Percentiles rank a stretch among this genome's conserved stretches.
Evolutionary conservation across 768 basidiomycete species (phyloP).

Genomic region (Cystobasidium ongulense): DNA sequence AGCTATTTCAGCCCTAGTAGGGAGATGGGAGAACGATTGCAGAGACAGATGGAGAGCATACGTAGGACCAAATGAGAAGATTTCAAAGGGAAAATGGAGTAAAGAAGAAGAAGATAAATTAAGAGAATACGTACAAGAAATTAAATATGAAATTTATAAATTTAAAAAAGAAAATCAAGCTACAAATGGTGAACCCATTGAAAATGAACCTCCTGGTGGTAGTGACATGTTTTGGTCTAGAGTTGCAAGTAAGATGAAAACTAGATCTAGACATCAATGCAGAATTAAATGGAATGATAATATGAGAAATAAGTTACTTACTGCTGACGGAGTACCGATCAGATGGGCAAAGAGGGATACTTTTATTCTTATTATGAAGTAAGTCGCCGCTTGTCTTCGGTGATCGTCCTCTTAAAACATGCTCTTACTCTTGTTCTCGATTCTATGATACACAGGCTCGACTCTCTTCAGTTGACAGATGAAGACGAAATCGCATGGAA

Average conservation of each 20-base stretch:
- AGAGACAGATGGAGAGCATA: constrained; percentile 24
- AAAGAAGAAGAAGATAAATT: constrained; percentile 22
- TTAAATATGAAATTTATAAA: background rate
- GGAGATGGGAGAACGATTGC: constrained; percentile 19
- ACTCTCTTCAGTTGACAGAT: background rate
- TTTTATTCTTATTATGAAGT: constrained; percentile 28
- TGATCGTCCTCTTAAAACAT: background rate
- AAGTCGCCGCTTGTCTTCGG: background rate
- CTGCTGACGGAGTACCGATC: constrained; percentile 3
- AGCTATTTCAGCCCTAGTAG: background rate
- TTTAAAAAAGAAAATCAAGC: background rate
- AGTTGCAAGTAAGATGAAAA: constrained; percentile 12
- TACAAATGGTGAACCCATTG: background rate
- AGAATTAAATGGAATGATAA: constrained; percentile 29
- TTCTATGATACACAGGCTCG: background rate
- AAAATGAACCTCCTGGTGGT: background rate
- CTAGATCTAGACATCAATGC: constrained; percentile 13
- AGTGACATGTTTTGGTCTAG: constrained; percentile 26
- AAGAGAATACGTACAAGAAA: background rate
- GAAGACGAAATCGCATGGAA: constrained; percentile 20
- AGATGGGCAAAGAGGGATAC: constrained; percentile 20
- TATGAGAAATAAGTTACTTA: constrained; percentile 26
- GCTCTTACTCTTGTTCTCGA: background rate
- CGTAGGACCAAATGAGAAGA: background rate
- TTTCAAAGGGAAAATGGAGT: background rate